phyloP scores from a whole-genome alignment of 2,329 filamentous ascomycete genomes.

The Tolypocladium ovalisporum region DNA sequence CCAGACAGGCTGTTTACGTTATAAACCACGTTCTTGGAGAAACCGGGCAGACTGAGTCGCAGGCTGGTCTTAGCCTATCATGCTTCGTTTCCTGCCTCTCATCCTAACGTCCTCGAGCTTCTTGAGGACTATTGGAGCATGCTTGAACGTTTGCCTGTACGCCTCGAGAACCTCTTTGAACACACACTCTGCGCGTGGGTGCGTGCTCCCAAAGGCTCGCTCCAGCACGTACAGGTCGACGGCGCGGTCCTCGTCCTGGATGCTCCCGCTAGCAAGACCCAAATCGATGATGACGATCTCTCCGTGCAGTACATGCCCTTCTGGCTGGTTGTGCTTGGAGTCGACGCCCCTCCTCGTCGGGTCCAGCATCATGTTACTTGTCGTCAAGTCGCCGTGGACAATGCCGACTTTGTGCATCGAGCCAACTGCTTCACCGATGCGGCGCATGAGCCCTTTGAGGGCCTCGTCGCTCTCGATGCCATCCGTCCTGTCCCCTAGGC shows the following conservation, averaged over 20 bases:
- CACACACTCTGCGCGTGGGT: constrained; percentile 71
- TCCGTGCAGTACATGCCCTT: constrained; percentile 38
- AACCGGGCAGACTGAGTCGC: background rate
- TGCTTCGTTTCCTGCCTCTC: constrained; percentile 91
- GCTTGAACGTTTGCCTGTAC: constrained; percentile 67
- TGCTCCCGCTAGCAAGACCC: constrained; percentile 71
- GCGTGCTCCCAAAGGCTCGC: constrained; percentile 86
- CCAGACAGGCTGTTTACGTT: background rate
- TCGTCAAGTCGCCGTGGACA: constrained; percentile 92
- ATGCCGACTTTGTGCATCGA: constrained; percentile 73
- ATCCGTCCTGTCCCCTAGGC: constrained; percentile 41
- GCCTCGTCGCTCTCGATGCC: constrained; percentile 32
- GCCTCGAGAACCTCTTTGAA: constrained; percentile 64
- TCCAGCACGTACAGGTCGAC: constrained; percentile 96
- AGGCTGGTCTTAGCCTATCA: constrained; percentile 58
- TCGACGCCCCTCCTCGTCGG: constrained; percentile 11
- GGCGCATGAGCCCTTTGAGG: constrained; percentile 53
- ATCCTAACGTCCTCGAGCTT: constrained; percentile 85
- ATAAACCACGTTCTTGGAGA: background rate
- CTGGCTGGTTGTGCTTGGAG: constrained; percentile 10
- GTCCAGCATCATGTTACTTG: constrained; percentile 86
- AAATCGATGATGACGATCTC: constrained; percentile 91
- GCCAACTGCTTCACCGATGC: constrained; percentile 62
- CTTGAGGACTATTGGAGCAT: constrained; percentile 62
- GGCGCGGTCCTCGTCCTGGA: constrained; percentile 82